Conservation (phyloP, 257 asterid genomes). For the Cinchona pubescens region DNA sequence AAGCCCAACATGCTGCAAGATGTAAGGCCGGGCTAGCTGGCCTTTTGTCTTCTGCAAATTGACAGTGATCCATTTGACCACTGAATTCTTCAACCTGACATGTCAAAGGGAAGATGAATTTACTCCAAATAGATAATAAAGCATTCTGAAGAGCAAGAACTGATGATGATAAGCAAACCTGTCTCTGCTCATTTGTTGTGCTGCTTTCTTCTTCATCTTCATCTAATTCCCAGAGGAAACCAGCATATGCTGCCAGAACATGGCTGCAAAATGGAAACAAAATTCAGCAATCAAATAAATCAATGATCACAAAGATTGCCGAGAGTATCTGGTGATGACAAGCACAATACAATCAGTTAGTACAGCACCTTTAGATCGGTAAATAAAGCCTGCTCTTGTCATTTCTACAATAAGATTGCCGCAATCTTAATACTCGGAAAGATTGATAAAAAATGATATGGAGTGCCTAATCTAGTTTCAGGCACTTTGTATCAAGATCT, state of each 20-base stretch:
- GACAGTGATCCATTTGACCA: constrained; percentile 17
- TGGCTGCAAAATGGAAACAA: constrained; percentile 45
- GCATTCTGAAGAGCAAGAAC: not conserved
- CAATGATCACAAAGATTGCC: not conserved
- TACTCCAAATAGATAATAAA: not conserved
- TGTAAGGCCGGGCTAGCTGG: constrained; percentile 69
- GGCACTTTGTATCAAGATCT: not conserved
- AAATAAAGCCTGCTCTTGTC: not conserved
- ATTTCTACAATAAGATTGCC: not conserved
- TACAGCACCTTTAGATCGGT: not conserved
- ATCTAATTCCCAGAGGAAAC: constrained; percentile 75
- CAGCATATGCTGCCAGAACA: constrained; percentile 76
- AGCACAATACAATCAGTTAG: not conserved
- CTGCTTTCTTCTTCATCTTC: constrained; percentile 49
- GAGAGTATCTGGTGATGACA: not conserved
- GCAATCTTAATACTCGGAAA: not conserved
- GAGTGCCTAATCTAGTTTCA: not conserved
- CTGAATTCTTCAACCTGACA: constrained; percentile 43
- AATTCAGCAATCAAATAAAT: constrained; percentile 12
- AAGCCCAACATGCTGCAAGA: constrained; percentile 75
- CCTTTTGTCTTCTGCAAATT: constrained; percentile 36
- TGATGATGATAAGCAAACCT: constrained; percentile 29
- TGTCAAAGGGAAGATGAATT: constrained; percentile 9
- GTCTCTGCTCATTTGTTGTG: constrained; percentile 21
- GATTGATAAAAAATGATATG: too few relatives aligned